phyloP scores from a whole-genome alignment of 345 rosid genomes.

The Syzygium jambos region DNA sequence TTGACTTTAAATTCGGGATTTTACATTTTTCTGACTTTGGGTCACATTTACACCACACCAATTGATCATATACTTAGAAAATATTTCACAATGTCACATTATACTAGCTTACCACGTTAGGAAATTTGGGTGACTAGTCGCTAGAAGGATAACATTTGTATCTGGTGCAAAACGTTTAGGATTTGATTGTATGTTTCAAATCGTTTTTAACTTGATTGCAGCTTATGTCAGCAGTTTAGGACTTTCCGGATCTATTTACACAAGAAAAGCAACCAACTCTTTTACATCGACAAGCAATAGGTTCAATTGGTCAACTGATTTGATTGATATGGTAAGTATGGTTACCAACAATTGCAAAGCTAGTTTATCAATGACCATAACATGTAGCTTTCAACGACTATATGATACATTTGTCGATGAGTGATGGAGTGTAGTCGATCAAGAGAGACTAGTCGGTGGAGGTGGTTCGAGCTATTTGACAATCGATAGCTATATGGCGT shows the following conservation, averaged over 20 bases:
- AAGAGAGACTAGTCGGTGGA: background rate
- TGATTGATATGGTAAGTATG: background rate
- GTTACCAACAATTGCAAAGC: background rate
- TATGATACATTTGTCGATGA: background rate
- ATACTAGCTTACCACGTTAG: background rate
- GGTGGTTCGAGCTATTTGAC: background rate
- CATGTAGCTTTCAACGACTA: background rate
- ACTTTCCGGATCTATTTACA: background rate
- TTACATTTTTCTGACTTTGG: background rate
- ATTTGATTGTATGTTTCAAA: background rate
- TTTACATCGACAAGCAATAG: background rate
- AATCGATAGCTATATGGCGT: background rate
- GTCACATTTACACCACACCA: fast-evolving
- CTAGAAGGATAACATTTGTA: background rate
- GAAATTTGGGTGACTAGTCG: fast-evolving
- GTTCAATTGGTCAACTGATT: background rate
- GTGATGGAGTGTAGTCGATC: background rate
- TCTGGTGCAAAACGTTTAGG: background rate
- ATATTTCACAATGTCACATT: background rate
- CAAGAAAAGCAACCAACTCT: fast-evolving
- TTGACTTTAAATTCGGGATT: background rate
- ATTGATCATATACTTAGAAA: fast-evolving
- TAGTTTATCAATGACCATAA: background rate
- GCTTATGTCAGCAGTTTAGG: background rate
- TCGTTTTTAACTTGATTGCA: background rate